These are phyloP conservation scores for Colletotrichum lindemuthianum DNA, from an alignment of 2,329 filamentous ascomycete species.

Conservation along the genomic window DNA sequence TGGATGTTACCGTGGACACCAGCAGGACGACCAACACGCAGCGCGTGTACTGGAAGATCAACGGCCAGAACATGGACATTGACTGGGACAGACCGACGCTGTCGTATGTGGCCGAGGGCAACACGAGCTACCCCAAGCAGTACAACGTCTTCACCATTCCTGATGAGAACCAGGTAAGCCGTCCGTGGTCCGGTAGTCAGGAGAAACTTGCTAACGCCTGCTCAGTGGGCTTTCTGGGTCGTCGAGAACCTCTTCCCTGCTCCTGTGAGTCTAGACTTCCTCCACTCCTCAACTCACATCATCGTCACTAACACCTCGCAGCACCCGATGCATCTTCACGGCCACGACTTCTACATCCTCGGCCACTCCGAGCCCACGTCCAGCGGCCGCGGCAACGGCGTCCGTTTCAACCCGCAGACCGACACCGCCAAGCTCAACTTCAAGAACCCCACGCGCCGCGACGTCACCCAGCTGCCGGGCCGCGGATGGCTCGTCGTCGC, in stretches of 20 bases:
- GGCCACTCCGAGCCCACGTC: conserved; percentile 38
- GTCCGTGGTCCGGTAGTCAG: not conserved
- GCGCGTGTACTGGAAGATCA: conserved; percentile 47
- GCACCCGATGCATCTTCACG: conserved; percentile 35
- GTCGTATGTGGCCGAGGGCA: conserved; percentile 37
- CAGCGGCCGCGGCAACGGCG: conserved; percentile 23
- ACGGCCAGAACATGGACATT: conserved; percentile 47
- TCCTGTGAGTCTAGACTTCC: conserved; percentile 6
- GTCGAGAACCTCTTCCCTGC: conserved; percentile 32
- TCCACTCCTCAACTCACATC: not conserved
- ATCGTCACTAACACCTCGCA: not conserved
- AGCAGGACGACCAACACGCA: conserved; percentile 37
- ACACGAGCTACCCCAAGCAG: conserved; percentile 13
- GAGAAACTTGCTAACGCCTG: not conserved
- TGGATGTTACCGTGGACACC: conserved; percentile 40
- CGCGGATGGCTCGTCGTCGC: conserved; percentile 58
- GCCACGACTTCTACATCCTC: conserved; percentile 59
- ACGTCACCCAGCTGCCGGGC: conserved; percentile 54
- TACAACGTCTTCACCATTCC: conserved; percentile 34
- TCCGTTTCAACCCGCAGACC: conserved; percentile 42
- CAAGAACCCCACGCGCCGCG: conserved; percentile 56
- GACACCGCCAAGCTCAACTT: conserved; percentile 48
- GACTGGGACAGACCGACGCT: conserved; percentile 54
- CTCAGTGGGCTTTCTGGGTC: conserved; percentile 35
- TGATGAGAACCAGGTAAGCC: conserved; percentile 15